Evolutionary conservation across 139 green algal genomes (phyloP).

Genomic region (Tetradesmus lagerheimii): DNA sequence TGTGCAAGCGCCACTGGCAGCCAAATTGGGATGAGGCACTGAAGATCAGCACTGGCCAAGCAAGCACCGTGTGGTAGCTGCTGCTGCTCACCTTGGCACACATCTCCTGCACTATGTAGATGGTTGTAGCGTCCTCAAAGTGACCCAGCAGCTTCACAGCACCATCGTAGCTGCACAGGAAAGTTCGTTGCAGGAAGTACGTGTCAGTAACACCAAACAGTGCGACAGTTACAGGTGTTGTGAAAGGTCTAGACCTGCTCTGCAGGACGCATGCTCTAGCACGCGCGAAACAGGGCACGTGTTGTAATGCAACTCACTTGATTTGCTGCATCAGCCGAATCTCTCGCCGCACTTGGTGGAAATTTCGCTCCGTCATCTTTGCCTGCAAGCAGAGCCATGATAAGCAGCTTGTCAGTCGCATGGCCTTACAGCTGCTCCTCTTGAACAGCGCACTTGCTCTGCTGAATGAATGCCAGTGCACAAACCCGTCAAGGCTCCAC

Average conservation of each 20-base stretch:
- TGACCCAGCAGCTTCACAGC: slow-evolving; percentile 52
- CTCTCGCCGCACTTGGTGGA: slow-evolving; percentile 54
- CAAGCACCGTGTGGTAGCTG: not conserved
- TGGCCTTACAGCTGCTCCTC: too few relatives aligned
- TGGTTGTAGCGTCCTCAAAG: slow-evolving; percentile 60
- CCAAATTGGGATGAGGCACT: too few relatives aligned
- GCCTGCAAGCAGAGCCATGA: not conserved
- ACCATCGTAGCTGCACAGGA: slow-evolving; percentile 47
- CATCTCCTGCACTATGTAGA: slow-evolving; percentile 61
- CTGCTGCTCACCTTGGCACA: slow-evolving; percentile 49
- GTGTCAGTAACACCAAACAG: too few relatives aligned
- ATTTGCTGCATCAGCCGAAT: slow-evolving; percentile 56
- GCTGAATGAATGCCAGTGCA: too few relatives aligned
- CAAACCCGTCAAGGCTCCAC: too few relatives aligned
- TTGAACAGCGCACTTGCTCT: too few relatives aligned
- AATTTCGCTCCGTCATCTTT: slow-evolving; percentile 51
- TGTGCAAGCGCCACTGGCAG: not conserved
- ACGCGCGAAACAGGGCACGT: too few relatives aligned
- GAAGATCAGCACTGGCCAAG: too few relatives aligned
- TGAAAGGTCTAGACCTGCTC: too few relatives aligned
- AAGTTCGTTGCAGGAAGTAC: not conserved
- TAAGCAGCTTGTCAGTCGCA: not conserved
- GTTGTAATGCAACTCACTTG: not conserved
- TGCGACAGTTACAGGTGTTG: too few relatives aligned
- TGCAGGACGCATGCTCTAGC: too few relatives aligned